Percentiles rank a stretch among this genome's conserved stretches.
These are phyloP conservation scores for Coemansia aciculifera DNA, from an alignment of 192 early-diverging fungal species.

Conservation along the genomic window DNA sequence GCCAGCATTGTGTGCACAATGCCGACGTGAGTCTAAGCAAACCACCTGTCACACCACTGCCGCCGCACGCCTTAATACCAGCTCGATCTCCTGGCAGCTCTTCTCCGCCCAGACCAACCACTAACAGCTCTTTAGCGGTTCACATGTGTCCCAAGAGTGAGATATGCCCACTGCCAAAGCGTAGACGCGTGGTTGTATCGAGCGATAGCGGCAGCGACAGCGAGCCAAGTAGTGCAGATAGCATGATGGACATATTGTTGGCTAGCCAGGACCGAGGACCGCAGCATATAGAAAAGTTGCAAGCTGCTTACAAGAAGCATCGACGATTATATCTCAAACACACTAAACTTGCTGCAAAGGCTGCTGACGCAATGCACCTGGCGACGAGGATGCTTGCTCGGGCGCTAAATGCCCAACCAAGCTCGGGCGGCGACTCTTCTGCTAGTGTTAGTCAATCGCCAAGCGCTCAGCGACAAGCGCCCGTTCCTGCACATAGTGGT, in stretches of 20 bases:
- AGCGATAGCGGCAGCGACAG: not conserved
- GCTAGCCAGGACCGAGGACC: not conserved
- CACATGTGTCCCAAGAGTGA: not conserved
- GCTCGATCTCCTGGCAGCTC: not conserved
- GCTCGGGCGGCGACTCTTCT: not conserved
- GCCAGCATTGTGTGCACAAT: not conserved
- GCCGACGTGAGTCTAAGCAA: not conserved
- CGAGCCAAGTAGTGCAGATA: not conserved
- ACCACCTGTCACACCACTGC: no score
- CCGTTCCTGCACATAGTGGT: not conserved
- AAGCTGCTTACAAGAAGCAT: slow-evolving; percentile 22
- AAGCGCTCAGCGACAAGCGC: not conserved
- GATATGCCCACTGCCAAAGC: not conserved
- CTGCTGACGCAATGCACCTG: slow-evolving; percentile 35
- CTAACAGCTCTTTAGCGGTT: not conserved
- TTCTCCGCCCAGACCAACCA: not conserved
- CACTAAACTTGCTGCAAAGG: slow-evolving; percentile 20
- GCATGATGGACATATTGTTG: not conserved
- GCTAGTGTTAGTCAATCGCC: not conserved
- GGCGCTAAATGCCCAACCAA: not conserved
- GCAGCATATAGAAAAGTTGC: slow-evolving; percentile 7
- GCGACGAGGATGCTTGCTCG: slow-evolving; percentile 11
- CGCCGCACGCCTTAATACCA: not conserved
- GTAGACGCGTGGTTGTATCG: not conserved
- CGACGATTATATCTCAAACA: slow-evolving; percentile 23